Evolutionary conservation across 2,329 filamentous ascomycete genomes (phyloP), one percentile per base, ranked within the genome.

Genomic region (Diaporthe helianthi): DNA sequence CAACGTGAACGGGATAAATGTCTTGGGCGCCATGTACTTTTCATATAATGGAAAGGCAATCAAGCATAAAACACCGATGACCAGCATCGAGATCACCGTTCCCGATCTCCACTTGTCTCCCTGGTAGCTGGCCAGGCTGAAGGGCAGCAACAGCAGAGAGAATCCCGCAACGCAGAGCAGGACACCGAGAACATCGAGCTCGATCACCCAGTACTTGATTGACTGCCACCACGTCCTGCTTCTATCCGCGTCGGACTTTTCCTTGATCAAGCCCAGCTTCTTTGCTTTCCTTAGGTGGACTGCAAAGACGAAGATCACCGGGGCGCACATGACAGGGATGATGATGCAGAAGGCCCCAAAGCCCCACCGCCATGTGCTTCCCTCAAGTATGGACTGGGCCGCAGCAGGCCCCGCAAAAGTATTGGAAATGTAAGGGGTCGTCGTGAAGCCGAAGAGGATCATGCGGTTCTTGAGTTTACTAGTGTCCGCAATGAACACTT

Each of bases 51-150:
- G 29, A 1, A 68, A 68, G 4, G 49, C 41, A n/a, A 52, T 60
- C 46, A 68, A 26, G 19, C 54, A 64, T 13, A 68, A 36, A 12
- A 47, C 55, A 3, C 66, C 55, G 1, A 63, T 51, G 33, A 64
- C 26, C 15, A 68, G 54, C 41, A 68, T 49, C 4, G 66, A 36
- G 5, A 68, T 68, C 2, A 68, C 54, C 13, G 54, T 64, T 10
- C 53, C 53, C 1, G 54, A 61, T 53, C 55, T 52, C 66, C 66
- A 68, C 55, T 64, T 68, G 31, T 68, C 46, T 9, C 44, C 66
- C 31, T 68, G 66, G 13, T 68, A 68, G 46, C 46, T 64, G 22
- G 66, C 66, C 66, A 68, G n/a, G 15, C 66, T 68, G 41, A 68
- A 63, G 4, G 66, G 66, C 19, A 68, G 49, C 2, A 68, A 29